Evolutionary conservation across 2,329 filamentous ascomycete genomes (phyloP).

Genomic region (Penicillium sp.): DNA sequence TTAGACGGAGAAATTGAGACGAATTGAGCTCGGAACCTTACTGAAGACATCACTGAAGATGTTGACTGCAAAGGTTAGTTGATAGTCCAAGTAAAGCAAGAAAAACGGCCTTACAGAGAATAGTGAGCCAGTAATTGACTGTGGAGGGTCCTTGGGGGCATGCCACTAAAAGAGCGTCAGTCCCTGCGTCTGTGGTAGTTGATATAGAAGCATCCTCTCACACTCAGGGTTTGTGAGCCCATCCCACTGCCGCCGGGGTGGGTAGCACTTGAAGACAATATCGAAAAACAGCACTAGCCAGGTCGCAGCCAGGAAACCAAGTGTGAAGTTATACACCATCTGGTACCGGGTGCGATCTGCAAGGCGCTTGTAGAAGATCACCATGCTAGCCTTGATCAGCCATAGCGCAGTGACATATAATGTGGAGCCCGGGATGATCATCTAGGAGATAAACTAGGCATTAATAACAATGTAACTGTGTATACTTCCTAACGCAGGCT

Average conservation of each 20-base stretch:
- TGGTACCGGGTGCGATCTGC: background rate
- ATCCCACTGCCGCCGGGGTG: background rate
- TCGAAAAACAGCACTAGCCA: background rate
- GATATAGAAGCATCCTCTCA: background rate
- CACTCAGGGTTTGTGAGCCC: background rate
- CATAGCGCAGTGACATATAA: background rate
- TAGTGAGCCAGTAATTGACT: background rate
- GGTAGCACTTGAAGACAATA: background rate
- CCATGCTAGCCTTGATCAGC: background rate
- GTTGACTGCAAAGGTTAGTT: background rate
- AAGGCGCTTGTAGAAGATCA: background rate
- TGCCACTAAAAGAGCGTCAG: background rate
- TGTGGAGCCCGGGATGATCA: background rate
- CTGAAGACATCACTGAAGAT: background rate
- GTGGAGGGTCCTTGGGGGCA: background rate
- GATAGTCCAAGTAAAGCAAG: background rate
- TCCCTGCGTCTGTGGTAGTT: background rate
- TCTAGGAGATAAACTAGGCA: background rate
- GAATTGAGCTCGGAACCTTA: background rate
- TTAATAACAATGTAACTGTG: background rate
- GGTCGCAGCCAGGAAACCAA: background rate
- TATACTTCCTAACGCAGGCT: background rate
- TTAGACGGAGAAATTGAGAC: background rate
- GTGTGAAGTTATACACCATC: background rate
- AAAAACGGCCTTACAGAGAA: background rate